Base-by-base conservation (phyloP, 2,329 filamentous ascomycete species). In the Alternaria sp. region DNA sequence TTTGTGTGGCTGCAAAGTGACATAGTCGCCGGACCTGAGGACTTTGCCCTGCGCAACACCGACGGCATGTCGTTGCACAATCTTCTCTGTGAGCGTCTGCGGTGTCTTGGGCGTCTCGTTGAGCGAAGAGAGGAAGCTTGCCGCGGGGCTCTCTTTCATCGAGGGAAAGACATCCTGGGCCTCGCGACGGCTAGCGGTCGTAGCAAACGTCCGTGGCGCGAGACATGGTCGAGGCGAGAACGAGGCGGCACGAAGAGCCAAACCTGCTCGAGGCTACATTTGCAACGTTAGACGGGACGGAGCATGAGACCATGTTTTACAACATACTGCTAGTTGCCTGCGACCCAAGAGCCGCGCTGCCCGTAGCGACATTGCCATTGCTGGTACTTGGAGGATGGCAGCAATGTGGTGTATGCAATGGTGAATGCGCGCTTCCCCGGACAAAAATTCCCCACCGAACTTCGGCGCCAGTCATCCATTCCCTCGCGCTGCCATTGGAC, bases 41-140 rank as follows among this genome's bases (percentile, higher is more conserved):
- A 85, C 82, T 81, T 97, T 96, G 61, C 88, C 92, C 11, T 87
- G 78, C 1, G 91, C 80, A 1, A 97, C 85, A 9, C 89, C 92
- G n/a, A 93, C 84, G 0, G 92, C 86, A 78, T 96, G 90, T 16
- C 85, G 81, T 77, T 97, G 94, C 0, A 97, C 89, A 60, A 97
- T 97, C 83, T 97, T 97, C 78, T 97, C 94, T 3, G 92, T 95
- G 52, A 97, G 80, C 3, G 92, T 97, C 79, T 97, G 93, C 0
- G 91, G 86, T 2, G 80, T 78, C 18, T 78, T 75, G 28, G 81
- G 69, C 38, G 73, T 75, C 18, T 78, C 73, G 47, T 77, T 86
- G 34, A 92, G 89, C 41, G 90, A 88, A 65, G 96, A 88, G 63
- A 97, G 86, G 61, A 93, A 89, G 69, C 91, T 87, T 16, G 93